Conservation (phyloP, 148 eudicot species). For the Dysphania ambrosioides region DNA sequence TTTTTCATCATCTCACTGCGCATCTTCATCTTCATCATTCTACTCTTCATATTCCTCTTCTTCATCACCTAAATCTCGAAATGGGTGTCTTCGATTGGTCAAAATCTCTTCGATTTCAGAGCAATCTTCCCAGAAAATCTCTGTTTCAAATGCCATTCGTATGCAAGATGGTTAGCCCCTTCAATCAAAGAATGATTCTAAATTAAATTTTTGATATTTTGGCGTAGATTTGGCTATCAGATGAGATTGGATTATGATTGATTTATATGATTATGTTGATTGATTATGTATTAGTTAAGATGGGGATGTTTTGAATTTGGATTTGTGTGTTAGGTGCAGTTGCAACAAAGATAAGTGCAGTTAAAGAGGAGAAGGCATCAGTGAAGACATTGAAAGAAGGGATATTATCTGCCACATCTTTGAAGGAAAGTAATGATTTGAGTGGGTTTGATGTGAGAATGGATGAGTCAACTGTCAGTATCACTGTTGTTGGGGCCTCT, state of each 20-base stretch:
- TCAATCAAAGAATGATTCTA: not conserved
- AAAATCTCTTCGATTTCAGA: slow-evolving; percentile 35
- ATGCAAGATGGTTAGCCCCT: slow-evolving; percentile 57
- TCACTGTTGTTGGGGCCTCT: slow-evolving; percentile 96
- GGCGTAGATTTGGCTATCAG: not conserved
- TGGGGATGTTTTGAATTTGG: slow-evolving; percentile 8
- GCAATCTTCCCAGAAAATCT: slow-evolving; percentile 22
- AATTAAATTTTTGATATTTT: not conserved
- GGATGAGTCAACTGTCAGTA: slow-evolving; percentile 77
- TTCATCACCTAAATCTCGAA: slow-evolving; percentile 31
- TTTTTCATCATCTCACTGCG: slow-evolving; percentile 41
- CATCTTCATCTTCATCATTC: slow-evolving; percentile 34
- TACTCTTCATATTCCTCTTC: slow-evolving; percentile 26
- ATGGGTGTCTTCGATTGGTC: slow-evolving; percentile 30
- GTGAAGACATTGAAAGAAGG: slow-evolving; percentile 46
- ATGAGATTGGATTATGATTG: not conserved
- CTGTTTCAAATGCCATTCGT: slow-evolving; percentile 32
- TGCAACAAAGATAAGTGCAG: slow-evolving; percentile 36
- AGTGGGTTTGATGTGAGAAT: slow-evolving; percentile 38
- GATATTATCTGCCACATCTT: slow-evolving; percentile 35
- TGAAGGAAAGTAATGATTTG: slow-evolving; percentile 36
- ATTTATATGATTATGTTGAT: not conserved
- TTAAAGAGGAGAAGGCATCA: slow-evolving; percentile 35
- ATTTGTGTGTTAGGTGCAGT: slow-evolving; percentile 38
- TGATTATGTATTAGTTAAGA: slow-evolving; percentile 1